These are phyloP conservation scores for Capsicum chinense DNA, from an alignment of 257 asterid genomes.

Conservation along the genomic window DNA sequence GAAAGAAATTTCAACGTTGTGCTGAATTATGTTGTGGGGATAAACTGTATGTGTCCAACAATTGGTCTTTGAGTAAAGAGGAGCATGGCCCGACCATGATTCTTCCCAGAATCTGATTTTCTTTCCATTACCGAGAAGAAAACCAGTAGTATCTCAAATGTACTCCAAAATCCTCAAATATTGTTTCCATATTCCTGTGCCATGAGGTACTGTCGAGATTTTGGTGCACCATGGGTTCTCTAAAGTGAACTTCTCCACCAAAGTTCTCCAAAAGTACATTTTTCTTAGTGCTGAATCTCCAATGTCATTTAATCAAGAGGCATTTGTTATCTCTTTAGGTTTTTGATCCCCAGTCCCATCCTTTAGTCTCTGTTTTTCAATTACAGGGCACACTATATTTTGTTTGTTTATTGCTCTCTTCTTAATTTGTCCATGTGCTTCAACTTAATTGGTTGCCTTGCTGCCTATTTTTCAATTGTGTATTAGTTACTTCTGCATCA, in stretches of 20 bases:
- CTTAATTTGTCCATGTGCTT: not conserved
- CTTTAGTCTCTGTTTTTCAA: not conserved
- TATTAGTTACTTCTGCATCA: not conserved
- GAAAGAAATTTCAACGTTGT: not conserved
- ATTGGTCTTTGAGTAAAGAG: not conserved
- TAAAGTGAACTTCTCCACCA: not conserved
- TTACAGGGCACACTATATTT: not conserved
- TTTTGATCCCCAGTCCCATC: not conserved
- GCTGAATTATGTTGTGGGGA: not conserved
- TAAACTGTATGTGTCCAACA: constrained; percentile 1
- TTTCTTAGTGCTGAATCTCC: not conserved
- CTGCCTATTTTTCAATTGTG: not conserved
- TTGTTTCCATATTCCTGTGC: not conserved
- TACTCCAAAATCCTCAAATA: not conserved
- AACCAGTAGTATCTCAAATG: not conserved
- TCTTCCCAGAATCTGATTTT: not conserved
- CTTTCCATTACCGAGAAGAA: not conserved
- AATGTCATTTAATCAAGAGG: not conserved
- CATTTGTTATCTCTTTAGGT: not conserved
- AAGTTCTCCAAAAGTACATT: not conserved
- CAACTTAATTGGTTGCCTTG: not conserved
- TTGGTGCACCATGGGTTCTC: constrained; percentile 12
- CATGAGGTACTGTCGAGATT: not conserved
- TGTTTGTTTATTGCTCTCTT: not conserved
- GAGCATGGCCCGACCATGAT: not conserved